These are phyloP conservation scores for Globisporangium apiculatum DNA, from an alignment of 352 stramenopile genomes.

Conservation along the genomic window DNA sequence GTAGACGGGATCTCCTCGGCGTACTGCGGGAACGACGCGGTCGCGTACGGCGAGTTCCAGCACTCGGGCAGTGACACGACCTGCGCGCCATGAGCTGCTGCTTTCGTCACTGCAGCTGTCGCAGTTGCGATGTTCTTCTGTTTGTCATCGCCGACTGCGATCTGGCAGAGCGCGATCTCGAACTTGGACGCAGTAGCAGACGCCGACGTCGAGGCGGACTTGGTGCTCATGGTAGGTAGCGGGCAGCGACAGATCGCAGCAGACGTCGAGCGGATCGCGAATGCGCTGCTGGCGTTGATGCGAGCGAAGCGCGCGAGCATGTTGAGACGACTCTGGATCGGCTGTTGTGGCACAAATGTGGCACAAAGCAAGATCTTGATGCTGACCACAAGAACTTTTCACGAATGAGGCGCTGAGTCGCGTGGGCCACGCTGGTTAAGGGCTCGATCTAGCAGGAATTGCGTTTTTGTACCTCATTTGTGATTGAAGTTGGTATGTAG, in stretches of 20 bases:
- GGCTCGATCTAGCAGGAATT: too few relatives aligned
- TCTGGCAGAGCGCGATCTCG: conserved; percentile 95
- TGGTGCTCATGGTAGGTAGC: conserved; percentile 3
- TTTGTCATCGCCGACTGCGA: conserved; percentile 88
- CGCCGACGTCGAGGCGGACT: not conserved
- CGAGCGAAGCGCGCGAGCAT: not conserved
- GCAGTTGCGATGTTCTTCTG: conserved; percentile 77
- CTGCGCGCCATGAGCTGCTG: conserved; percentile 72
- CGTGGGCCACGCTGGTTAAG: too few relatives aligned
- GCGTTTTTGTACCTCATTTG: too few relatives aligned
- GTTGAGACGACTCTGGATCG: too few relatives aligned
- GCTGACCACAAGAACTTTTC: not conserved
- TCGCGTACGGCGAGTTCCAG: conserved; percentile 98
- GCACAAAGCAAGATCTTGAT: not conserved
- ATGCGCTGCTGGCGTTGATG: not conserved
- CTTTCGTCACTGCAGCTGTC: conserved; percentile 51
- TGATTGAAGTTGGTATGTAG: too few relatives aligned
- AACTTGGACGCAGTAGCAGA: conserved; percentile 41
- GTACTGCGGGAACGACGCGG: conserved; percentile 95
- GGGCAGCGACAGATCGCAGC: not conserved
- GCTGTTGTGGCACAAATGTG: too few relatives aligned
- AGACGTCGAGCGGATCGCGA: conserved; percentile 1
- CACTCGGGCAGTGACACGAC: conserved; percentile 92
- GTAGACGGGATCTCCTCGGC: conserved; percentile 91
- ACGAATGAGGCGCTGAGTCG: too few relatives aligned